phyloP scores from a whole-genome alignment of 176 grass and related monocot genomes.

The Urochloa ruziziensis region DNA sequence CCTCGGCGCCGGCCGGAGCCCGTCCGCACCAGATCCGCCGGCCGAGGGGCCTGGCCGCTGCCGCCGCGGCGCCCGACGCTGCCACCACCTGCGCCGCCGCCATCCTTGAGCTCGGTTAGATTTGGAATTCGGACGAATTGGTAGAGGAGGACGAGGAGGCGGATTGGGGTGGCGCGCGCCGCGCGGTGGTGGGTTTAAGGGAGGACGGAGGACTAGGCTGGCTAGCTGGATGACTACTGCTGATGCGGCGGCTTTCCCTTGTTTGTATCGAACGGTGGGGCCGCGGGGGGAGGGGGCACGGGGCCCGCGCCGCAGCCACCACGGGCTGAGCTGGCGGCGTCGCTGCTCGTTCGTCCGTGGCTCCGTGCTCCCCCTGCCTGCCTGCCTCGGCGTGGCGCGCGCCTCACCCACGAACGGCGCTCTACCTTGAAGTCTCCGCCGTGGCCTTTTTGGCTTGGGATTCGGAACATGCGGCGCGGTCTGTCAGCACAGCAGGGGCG shows the following conservation, averaged over 20 bases:
- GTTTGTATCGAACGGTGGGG: constrained; percentile 36
- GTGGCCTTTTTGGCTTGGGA: not conserved
- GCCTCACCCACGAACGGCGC: not conserved
- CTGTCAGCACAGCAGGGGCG: not conserved
- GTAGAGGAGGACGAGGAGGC: not conserved
- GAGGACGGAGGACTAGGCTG: not conserved
- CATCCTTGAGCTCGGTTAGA: constrained; percentile 32
- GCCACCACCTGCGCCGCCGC: constrained; percentile 71
- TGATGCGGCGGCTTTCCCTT: constrained; percentile 25
- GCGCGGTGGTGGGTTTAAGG: constrained; percentile 31
- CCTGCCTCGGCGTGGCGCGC: not conserved
- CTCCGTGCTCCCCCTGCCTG: not conserved
- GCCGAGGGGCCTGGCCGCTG: constrained; percentile 16
- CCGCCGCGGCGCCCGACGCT: constrained; percentile 29
- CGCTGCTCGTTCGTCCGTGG: not conserved
- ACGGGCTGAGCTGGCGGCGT: constrained; percentile 25
- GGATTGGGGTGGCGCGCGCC: not conserved
- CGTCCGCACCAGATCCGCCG: constrained; percentile 32
- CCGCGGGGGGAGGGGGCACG: too few relatives aligned
- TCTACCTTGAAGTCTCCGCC: constrained; percentile 35
- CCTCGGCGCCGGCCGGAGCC: constrained; percentile 12
- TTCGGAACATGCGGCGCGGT: not conserved
- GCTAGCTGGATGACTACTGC: not conserved
- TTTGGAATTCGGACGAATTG: not conserved
- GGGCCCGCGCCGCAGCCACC: not conserved